Conservation (phyloP, 768 basidiomycete genomes). For the Porphyrellus cyaneotinctus region DNA sequence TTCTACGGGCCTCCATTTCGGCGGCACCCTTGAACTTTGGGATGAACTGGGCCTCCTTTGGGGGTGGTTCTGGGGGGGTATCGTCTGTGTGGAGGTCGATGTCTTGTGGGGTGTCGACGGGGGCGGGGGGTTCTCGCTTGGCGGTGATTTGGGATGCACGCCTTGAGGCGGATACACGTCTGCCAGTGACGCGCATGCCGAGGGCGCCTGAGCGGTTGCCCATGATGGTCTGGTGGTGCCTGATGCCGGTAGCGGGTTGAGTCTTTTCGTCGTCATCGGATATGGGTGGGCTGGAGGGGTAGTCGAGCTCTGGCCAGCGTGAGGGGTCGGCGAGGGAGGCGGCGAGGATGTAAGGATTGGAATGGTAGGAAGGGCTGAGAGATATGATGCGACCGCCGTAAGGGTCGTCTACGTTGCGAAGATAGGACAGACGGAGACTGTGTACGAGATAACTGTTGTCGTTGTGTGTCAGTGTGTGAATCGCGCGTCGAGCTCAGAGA, state of each 20-base stretch:
- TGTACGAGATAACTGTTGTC: constrained; percentile 68
- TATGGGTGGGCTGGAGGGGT: constrained; percentile 66
- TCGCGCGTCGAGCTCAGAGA: background rate
- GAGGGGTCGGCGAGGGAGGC: constrained; percentile 74
- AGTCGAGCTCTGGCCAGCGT: constrained; percentile 80
- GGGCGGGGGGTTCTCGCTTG: background rate
- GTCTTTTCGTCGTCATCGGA: constrained; percentile 57
- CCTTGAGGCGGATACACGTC: constrained; percentile 51
- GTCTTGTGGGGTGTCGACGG: background rate
- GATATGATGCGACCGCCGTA: constrained; percentile 81
- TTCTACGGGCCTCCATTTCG: constrained; percentile 79
- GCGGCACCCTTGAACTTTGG: constrained; percentile 79
- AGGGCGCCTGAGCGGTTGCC: constrained; percentile 63
- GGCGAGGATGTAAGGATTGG: constrained; percentile 81
- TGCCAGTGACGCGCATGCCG: constrained; percentile 74
- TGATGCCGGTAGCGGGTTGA: constrained; percentile 37
- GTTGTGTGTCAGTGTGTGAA: background rate
- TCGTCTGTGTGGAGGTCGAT: constrained; percentile 5
- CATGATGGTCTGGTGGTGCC: constrained; percentile 88
- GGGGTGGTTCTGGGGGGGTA: constrained; percentile 33
- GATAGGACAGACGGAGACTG: constrained; percentile 75
- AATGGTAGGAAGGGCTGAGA: constrained; percentile 68
- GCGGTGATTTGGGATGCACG: constrained; percentile 35
- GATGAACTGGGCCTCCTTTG: constrained; percentile 57
- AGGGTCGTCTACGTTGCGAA: constrained; percentile 86